Base-by-base conservation (phyloP, 805 yeast species). In the Hanseniaspora clermontiae region DNA sequence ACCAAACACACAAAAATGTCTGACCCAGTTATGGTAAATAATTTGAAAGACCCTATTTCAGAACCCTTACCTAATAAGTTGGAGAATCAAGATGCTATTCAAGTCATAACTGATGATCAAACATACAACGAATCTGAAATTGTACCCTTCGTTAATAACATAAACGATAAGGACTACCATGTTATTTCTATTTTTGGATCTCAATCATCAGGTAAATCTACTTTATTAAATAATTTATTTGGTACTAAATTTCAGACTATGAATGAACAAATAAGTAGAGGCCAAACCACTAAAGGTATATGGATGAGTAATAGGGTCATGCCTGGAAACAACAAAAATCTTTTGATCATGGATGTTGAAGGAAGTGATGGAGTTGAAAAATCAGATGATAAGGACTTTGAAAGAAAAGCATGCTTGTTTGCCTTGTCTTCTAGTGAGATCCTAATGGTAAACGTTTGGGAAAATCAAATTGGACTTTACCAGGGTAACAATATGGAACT, bases 321-420 rank as follows among this genome's bases (percentile, higher is more conserved):
- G 40, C 55, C 66, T 1, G 58, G 60, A 24, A 62, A 48, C 43
- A 40, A 59, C 27, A 59, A 61, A 6, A 74, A 80, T 60, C 74
- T 88, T 11, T 77, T 87, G 59, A 95, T 93, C 2, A 78, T 93
- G 77, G 98, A 93, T 66, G 97, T 93, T n/a, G 98, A 93, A 71
- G 98, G 98, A 50, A 90, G 97, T 0, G 98, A 93, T 71, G 97
- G 98, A 50, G 78, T 96, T 59, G 98, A 93, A 70, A 79, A 97
- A 57, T 97, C 97, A 29, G 98, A 93, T 64, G 97, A 93, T 69
- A 97, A 93, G 70, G 98, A 93, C 70, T 93, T 93, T 68, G 98
- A 93, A 70, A 79, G 98, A 58, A 93, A 93, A 63, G 90, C 96
- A 1, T 97, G 97, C 0, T 72, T 93, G 45, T 93, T 93, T 73